Evolutionary conservation across 768 basidiomycete genomes (phyloP), one percentile per base, ranked within the genome.

Genomic region (Phaffia tasmanica): DNA sequence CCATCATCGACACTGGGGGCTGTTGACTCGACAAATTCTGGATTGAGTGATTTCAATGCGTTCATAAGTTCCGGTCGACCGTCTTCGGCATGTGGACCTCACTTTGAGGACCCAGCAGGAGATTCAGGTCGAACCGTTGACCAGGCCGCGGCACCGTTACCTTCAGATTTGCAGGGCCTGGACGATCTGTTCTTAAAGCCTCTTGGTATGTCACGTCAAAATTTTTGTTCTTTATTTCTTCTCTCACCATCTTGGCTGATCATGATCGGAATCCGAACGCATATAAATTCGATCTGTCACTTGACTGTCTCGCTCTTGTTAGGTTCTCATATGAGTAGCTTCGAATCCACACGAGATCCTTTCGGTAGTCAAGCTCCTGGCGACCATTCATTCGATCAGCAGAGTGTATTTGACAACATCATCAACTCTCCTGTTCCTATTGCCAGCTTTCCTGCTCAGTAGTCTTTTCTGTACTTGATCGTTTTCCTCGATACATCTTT

Each of bases 101-200:
- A 42, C 11, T 4, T 42, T 4, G 35, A 42, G 4, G 35, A 42
- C 35, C 35, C 35, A 42, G 35, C 35, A 42, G 11, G 35, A 42
- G 35, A 42, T 42, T 42, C 35, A 42, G 35, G 35, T 29, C n/a
- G 23, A 54, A 23, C 53, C 4, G 29, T 54, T 51, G 23, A 62
- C 60, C 2, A 35, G 46, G 32, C 51, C 60, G 4, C 35, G 4
- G 56, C 47, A 7, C 64, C 64, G 16, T 61, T 77, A 16, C 76
- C 76, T 1, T 75, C 74, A 65, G 76, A 77, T 64, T 71, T 77
- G 9, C 70, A 71, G 3, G 67, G 76, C 9, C 71, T 77, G 30
- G 76, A 77, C 68, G 75, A 76, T 59, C 73, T 77, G 48, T 76
- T 77, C 62, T 47, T 74, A 23, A 76, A 77, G 69, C 76, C 76